Evolutionary conservation across 768 basidiomycete genomes (phyloP), one percentile per base, ranked within the genome.

Genomic region (Mycena sanguinolenta): DNA sequence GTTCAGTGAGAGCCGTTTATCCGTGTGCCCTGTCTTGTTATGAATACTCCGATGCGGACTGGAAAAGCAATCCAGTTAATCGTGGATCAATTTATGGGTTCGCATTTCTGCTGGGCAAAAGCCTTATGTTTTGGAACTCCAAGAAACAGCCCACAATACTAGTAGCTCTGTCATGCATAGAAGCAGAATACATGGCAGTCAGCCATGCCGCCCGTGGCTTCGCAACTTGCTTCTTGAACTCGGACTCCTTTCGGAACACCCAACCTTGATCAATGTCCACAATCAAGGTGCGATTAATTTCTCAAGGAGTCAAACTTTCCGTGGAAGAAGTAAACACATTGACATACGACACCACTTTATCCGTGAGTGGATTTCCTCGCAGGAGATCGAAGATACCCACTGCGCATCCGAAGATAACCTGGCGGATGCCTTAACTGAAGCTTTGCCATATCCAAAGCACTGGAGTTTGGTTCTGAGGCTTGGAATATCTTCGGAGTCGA

Each of bases 111-210:
- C 2, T 42, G 14, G 73, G 66, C 46, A 77, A 78, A 1, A 79
- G 77, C 10, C 63, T 74, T 1, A 75, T 85, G 12, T 67, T 72
- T 6, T 86, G 84, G 83, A 69, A 68, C 27, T 80, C 79, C 0
- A 74, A 77, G 42, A 70, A 77, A 36, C 84, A 86, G 70, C 34
- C 75, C 4, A 74, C 77, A 2, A n/a, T n/a, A n/a, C n/a, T n/a
- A 5, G 76, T 83, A 36, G 65, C 65, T 16, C n/a, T 67, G 6
- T 67, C 65, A 8, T 60, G 44, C 34, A 67, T 67, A 58, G 65
- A 85, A 70, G 79, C 81, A 1, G 84, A 84, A 70, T 84, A 82
- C 74, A 77, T 83, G 32, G 81, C 81, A 3, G 66, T 76, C 12
- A 62, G 78, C 3, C 75, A 81, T 59, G 77, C 81, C 5, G 58